Conservation (phyloP, 805 yeast species). For the Kluyveromyces aestuarii region DNA sequence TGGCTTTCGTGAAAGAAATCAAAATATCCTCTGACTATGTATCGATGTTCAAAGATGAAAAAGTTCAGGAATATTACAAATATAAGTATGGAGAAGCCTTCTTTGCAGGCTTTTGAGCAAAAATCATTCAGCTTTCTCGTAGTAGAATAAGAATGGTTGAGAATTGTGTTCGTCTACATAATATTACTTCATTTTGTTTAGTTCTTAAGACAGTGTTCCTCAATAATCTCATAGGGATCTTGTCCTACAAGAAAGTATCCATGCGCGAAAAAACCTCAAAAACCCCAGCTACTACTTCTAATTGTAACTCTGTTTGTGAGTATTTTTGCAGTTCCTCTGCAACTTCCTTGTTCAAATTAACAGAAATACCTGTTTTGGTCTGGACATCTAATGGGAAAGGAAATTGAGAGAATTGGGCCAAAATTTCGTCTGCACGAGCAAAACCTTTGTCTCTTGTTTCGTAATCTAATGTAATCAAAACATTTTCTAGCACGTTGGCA, state of each 20-base stretch:
- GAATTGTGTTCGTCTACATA: background rate
- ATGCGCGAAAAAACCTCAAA: slow-evolving; percentile 81
- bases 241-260: slow-evolving; percentile 67
- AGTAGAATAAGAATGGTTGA: background rate
- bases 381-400: slow-evolving; percentile 58
- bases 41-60: slow-evolving; percentile 1
- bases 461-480: slow-evolving; percentile 62
- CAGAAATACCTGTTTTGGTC: slow-evolving; percentile 60
- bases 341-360: slow-evolving; percentile 46
- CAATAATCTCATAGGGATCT: background rate
- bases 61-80: slow-evolving; percentile 12
- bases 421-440: slow-evolving; percentile 86
- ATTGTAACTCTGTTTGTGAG: slow-evolving; percentile 45
- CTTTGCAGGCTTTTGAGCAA: slow-evolving; percentile 3
- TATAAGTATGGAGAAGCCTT: slow-evolving; percentile 13
- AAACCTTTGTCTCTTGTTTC: slow-evolving; percentile 90
- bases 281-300: slow-evolving; percentile 91
- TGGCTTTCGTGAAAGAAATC: slow-evolving; percentile 34
- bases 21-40: slow-evolving; percentile 5
- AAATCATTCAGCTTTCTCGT: background rate
- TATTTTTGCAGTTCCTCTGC: slow-evolving; percentile 36
- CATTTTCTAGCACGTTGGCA: slow-evolving; percentile 92
- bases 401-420: slow-evolving; percentile 71
- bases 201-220: background rate
- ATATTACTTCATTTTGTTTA: background rate